Percentiles rank a stretch among this genome's conserved stretches.
Evolutionary conservation across 352 stramenopile genomes (phyloP).

Genomic region (Phytophthora kernoviae): DNA sequence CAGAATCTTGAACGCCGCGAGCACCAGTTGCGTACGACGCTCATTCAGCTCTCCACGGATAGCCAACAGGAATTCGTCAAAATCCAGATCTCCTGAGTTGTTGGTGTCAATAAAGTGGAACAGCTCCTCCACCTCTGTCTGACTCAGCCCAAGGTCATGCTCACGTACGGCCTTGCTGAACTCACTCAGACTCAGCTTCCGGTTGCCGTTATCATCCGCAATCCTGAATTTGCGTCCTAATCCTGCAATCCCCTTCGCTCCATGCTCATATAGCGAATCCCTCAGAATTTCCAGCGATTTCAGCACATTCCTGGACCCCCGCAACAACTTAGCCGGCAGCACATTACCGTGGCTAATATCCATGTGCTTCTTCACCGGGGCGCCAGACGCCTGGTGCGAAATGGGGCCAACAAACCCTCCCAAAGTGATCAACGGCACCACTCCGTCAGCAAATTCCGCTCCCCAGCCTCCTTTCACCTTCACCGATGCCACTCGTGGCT

Average conservation of each 20-base stretch:
- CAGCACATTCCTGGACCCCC: slow-evolving; percentile 60
- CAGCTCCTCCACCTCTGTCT: slow-evolving; percentile 64
- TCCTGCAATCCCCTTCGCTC: slow-evolving; percentile 74
- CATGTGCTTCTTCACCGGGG: slow-evolving; percentile 55
- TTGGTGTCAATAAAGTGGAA: slow-evolving; percentile 88
- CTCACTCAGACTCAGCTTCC: slow-evolving; percentile 69
- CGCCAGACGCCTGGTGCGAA: slow-evolving; percentile 39
- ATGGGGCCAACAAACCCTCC: slow-evolving; percentile 70
- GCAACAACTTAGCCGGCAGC: slow-evolving; percentile 58
- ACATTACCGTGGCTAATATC: slow-evolving; percentile 76
- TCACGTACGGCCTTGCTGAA: slow-evolving; percentile 81
- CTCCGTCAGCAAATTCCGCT: slow-evolving; percentile 61
- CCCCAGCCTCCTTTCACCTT: slow-evolving; percentile 78
- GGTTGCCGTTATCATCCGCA: slow-evolving; percentile 89
- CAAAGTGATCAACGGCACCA: slow-evolving; percentile 66
- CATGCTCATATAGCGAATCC: slow-evolving; percentile 78
- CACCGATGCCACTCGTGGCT: slow-evolving; percentile 71
- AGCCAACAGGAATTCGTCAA: slow-evolving; percentile 84
- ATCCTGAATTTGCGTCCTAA: slow-evolving; percentile 88
- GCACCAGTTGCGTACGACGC: slow-evolving; percentile 72
- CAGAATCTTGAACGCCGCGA: slow-evolving; percentile 77
- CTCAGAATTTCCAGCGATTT: slow-evolving; percentile 67
- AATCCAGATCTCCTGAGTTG: slow-evolving; percentile 80
- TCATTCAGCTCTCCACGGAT: slow-evolving; percentile 80
- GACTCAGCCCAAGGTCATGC: slow-evolving; percentile 60